Evolutionary conservation across 2,329 filamentous ascomycete genomes (phyloP).

Genomic region (Aspergillus amoenus): DNA sequence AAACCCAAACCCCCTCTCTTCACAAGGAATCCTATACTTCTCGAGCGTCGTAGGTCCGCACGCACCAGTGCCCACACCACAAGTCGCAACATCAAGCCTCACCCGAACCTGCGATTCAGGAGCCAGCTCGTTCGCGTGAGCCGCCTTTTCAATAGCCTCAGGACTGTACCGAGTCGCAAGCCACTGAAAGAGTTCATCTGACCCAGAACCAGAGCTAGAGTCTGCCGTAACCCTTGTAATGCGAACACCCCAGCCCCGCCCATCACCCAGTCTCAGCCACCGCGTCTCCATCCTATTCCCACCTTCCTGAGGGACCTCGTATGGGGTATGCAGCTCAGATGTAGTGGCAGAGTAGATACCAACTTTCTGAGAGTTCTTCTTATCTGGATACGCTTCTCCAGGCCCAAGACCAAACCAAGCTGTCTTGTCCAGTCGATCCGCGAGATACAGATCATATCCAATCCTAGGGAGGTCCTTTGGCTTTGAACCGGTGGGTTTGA

Average conservation of each 20-base stretch:
- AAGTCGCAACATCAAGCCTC: conserved; percentile 16
- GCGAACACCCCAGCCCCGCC: conserved; percentile 6
- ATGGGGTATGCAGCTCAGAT: conserved; percentile 22
- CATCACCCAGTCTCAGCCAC: conserved; percentile 19
- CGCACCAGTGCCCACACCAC: conserved; percentile 10
- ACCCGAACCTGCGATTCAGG: conserved; percentile 14
- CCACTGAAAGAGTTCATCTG: conserved; percentile 18
- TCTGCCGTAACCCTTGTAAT: not conserved
- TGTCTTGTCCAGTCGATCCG: conserved; percentile 13
- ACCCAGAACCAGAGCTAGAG: not conserved
- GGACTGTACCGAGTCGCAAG: conserved; percentile 16
- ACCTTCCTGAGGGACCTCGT: conserved; percentile 29
- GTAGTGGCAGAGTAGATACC: conserved; percentile 18
- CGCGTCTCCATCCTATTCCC: conserved; percentile 24
- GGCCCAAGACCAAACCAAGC: conserved; percentile 28
- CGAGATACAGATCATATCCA: conserved; percentile 19
- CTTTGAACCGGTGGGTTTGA: conserved; percentile 16
- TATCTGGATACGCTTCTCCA: conserved; percentile 28
- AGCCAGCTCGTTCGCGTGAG: conserved; percentile 21
- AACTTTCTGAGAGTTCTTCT: conserved; percentile 22
- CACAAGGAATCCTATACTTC: conserved; percentile 8
- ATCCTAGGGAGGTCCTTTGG: conserved; percentile 11
- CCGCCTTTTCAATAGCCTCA: conserved; percentile 18
- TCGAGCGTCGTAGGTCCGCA: conserved; percentile 10
- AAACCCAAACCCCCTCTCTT: conserved; percentile 7